phyloP scores from a whole-genome alignment of 768 basidiomycete genomes.

The Gautieria morchelliformis region DNA sequence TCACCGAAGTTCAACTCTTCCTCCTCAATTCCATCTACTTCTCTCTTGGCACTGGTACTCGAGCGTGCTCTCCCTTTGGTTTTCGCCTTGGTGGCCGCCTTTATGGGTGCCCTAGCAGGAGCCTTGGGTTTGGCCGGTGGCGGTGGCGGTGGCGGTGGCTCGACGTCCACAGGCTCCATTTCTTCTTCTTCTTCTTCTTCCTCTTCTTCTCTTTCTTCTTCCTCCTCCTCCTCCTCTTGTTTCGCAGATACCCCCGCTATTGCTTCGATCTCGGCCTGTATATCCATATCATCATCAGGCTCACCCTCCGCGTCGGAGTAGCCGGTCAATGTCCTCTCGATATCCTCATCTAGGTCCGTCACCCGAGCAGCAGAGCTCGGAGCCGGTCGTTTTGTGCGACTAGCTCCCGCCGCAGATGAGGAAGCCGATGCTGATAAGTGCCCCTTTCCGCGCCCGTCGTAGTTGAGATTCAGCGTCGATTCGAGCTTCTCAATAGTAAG shows the following conservation, averaged over 20 bases:
- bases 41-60: slow-evolving; percentile 2
- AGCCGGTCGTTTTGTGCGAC: not conserved
- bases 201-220: slow-evolving; percentile 28
- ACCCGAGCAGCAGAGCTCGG: not conserved
- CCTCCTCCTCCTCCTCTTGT: slow-evolving; percentile 27
- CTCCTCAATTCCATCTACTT: slow-evolving; percentile 28
- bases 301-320: slow-evolving; percentile 10
- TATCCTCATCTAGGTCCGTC: not conserved
- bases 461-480: slow-evolving; percentile 45
- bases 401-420: not conserved
- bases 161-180: slow-evolving; percentile 5
- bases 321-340: not conserved
- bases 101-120: slow-evolving; percentile 16
- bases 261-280: slow-evolving; percentile 20
- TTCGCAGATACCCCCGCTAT: slow-evolving; percentile 18
- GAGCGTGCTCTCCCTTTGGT: slow-evolving; percentile 18
- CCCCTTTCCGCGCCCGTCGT: slow-evolving; percentile 26
- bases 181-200: slow-evolving; percentile 28
- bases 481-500: slow-evolving; percentile 73
- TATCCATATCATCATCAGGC: slow-evolving; percentile 20
- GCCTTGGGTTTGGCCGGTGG: slow-evolving; percentile 20
- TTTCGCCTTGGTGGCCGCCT: slow-evolving; percentile 17
- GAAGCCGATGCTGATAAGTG: not conserved
- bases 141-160: slow-evolving; percentile 13
- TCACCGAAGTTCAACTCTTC: slow-evolving; percentile 41